These are phyloP conservation scores for Xylaria curta DNA, from an alignment of 495 filamentous ascomycete genomes.

Conservation along the genomic window DNA sequence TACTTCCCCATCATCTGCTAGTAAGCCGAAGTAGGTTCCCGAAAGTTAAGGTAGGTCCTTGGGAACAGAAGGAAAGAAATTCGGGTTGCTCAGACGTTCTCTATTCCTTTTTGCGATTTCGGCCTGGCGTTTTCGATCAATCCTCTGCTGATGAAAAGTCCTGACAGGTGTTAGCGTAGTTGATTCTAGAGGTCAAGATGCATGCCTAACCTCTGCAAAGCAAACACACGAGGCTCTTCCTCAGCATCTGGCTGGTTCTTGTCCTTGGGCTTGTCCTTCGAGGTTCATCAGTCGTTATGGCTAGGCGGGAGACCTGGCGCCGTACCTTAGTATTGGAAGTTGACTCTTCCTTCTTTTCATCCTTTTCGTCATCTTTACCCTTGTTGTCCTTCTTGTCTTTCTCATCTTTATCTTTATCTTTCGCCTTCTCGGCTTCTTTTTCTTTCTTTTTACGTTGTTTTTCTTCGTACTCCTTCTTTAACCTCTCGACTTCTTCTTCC, in stretches of 20 bases:
- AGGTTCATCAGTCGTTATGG: conserved; percentile 35
- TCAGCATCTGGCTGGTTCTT: conserved; percentile 53
- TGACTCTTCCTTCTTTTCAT: conserved; percentile 37
- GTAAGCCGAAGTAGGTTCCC: background rate
- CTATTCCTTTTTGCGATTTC: conserved; percentile 83
- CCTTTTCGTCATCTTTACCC: conserved; percentile 50
- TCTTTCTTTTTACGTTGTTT: conserved; percentile 71
- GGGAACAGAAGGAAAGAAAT: conserved; percentile 83
- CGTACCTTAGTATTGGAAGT: conserved; percentile 29
- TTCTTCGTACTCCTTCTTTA: conserved; percentile 83
- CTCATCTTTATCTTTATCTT: conserved; percentile 62
- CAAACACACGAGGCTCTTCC: conserved; percentile 79
- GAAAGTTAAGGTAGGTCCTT: conserved; percentile 62
- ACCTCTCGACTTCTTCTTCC: conserved; percentile 71
- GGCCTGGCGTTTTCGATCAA: conserved; percentile 77
- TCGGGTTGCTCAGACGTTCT: conserved; percentile 79
- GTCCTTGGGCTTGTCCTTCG: conserved; percentile 66
- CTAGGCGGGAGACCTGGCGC: conserved; percentile 35
- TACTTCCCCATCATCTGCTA: background rate
- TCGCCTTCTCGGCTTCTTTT: conserved; percentile 52
- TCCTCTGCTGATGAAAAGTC: conserved; percentile 83
- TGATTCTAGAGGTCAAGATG: background rate
- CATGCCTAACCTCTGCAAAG: conserved; percentile 75
- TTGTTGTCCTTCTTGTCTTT: conserved; percentile 49
- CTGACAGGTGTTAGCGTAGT: conserved; percentile 52